Conservation (phyloP, 345 rosid genomes). For the Acer yangbiense region DNA sequence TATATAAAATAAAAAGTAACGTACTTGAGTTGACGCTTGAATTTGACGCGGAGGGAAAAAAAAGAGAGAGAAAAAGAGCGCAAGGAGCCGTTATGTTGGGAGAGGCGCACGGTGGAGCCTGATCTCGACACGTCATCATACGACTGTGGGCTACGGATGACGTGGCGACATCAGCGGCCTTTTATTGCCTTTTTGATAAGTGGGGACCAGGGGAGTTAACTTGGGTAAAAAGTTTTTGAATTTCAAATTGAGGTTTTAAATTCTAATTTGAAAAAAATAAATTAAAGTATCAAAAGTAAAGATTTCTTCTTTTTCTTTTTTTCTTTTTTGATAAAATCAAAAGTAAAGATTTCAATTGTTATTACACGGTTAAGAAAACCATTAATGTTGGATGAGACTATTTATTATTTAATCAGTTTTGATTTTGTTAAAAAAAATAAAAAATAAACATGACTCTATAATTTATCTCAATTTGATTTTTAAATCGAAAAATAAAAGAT, state of each 20-base stretch:
- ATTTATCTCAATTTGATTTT: background rate
- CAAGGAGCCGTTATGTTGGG: constrained; percentile 40
- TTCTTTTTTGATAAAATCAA: too few relatives aligned
- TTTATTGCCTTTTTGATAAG: background rate
- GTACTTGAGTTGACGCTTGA: constrained; percentile 34
- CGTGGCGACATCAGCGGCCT: constrained; percentile 32
- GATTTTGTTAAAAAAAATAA: too few relatives aligned
- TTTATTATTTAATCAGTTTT: background rate
- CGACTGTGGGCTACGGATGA: constrained; percentile 12
- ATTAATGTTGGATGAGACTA: background rate
- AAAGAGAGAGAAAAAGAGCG: constrained; percentile 30
- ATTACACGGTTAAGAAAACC: background rate
- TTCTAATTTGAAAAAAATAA: background rate
- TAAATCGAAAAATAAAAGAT: too few relatives aligned
- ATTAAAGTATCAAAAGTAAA: background rate
- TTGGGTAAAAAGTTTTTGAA: background rate
- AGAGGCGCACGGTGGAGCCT: background rate
- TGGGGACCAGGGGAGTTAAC: background rate
- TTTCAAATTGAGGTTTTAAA: background rate
- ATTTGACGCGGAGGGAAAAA: constrained; percentile 18
- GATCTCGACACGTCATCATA: constrained; percentile 27
- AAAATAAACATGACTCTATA: background rate
- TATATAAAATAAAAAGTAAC: background rate
- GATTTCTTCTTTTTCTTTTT: too few relatives aligned
- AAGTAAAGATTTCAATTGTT: background rate